Percentiles rank a stretch among this genome's conserved stretches.
Conservation (phyloP, 352 stramenopile genomes). For the Blastocystis sp. region DNA sequence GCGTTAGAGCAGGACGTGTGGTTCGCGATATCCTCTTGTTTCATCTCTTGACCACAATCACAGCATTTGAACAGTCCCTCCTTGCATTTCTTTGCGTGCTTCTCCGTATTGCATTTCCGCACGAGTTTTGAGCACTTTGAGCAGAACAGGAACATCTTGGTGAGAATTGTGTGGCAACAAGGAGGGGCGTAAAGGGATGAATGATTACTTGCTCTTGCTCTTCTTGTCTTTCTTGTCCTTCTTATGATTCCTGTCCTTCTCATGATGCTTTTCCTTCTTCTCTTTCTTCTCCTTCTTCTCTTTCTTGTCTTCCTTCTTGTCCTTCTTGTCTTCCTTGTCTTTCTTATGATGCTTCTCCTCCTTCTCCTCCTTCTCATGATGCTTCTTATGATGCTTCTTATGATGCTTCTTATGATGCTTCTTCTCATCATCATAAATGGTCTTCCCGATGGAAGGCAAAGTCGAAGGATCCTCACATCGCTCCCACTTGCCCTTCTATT, state of each 20-base stretch:
- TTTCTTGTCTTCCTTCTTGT: conserved; percentile 8
- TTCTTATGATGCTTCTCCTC: conserved; percentile 9
- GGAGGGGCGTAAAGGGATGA: neutral
- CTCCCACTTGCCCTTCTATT: conserved; percentile 65
- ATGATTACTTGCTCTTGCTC: too few relatives aligned
- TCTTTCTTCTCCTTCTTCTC: conserved; percentile 39
- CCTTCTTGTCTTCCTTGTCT: conserved; percentile 34
- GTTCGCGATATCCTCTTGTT: conserved; percentile 18
- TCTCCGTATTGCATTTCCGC: conserved; percentile 37
- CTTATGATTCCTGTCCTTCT: too few relatives aligned
- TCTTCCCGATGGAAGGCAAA: conserved; percentile 7
- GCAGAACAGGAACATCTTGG: conserved; percentile 31
- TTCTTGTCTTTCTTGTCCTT: too few relatives aligned
- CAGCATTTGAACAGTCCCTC: conserved; percentile 8
- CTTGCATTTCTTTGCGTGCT: conserved; percentile 29
- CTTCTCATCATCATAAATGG: conserved; percentile 65
- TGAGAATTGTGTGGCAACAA: conserved; percentile 3
- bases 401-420: conserved; percentile 42
- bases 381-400: conserved; percentile 4
- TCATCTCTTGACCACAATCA: conserved; percentile 19
- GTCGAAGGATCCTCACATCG: conserved; percentile 37
- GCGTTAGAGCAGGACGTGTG: conserved; percentile 44
- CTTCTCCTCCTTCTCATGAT: conserved; percentile 18
- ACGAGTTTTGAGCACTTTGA: conserved; percentile 37
- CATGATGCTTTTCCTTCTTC: neutral